Percentiles rank a stretch among this genome's conserved stretches.
Conservation (phyloP, 2,329 filamentous ascomycete genomes). For the Colletotrichum siamense region DNA sequence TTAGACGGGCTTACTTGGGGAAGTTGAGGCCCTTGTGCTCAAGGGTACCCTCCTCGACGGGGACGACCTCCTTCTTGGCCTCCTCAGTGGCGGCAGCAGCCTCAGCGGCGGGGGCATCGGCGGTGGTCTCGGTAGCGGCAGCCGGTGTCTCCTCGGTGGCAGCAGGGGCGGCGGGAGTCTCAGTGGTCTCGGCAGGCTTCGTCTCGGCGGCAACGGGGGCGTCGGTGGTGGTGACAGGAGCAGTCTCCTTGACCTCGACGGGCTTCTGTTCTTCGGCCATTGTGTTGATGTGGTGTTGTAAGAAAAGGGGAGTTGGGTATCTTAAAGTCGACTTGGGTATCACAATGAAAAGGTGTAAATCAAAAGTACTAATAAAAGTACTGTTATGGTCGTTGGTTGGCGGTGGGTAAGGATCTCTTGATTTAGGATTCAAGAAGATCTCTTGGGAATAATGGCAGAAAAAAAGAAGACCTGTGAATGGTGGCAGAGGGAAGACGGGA, state of each 20-base stretch:
- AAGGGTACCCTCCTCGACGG: conserved; percentile 82
- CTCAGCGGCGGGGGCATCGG: conserved; percentile 42
- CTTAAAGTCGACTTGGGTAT: conserved; percentile 52
- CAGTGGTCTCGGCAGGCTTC: conserved; percentile 32
- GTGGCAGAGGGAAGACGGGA: conserved; percentile 35
- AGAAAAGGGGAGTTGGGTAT: conserved; percentile 40
- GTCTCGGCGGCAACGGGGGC: conserved; percentile 44
- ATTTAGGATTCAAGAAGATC: conserved; percentile 32
- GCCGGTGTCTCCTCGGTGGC: conserved; percentile 43
- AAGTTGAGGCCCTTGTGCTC: conserved; percentile 88
- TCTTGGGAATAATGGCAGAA: conserved; percentile 32
- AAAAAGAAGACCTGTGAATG: conserved; percentile 31
- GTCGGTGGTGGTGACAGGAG: conserved; percentile 43
- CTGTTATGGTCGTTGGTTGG: conserved; percentile 27
- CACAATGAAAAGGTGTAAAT: conserved; percentile 53
- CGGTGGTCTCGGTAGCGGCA: conserved; percentile 40
- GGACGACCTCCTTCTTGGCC: conserved; percentile 62
- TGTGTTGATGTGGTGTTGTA: conserved; percentile 42
- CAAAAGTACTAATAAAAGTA: conserved; percentile 30
- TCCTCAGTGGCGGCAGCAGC: conserved; percentile 43
- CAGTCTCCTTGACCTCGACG: conserved; percentile 63
- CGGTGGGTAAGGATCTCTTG: conserved; percentile 35
- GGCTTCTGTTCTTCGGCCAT: conserved; percentile 81
- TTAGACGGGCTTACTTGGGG: conserved; percentile 77
- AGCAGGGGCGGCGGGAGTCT: conserved; percentile 36